These are phyloP conservation scores for Botrytis squamosa DNA, from an alignment of 2,329 filamentous ascomycete species.

Conservation along the genomic window DNA sequence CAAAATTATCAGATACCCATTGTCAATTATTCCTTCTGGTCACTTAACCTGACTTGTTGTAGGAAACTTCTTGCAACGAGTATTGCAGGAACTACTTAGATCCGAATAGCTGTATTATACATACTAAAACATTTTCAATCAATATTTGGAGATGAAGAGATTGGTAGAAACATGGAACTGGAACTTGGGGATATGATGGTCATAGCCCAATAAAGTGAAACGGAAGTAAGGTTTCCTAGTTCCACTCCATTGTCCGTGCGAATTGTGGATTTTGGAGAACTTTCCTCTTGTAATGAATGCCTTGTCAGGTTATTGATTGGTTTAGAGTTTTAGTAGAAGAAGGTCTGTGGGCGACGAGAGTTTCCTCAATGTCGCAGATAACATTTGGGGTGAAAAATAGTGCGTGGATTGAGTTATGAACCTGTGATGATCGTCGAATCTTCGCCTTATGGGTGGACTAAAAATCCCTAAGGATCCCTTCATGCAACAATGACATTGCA, in stretches of 20 bases:
- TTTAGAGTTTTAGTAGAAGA: constrained; percentile 1
- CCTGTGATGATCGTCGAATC: neutral
- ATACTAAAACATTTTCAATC: neutral
- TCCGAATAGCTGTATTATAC: neutral
- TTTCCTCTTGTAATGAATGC: neutral
- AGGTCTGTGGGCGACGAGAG: neutral
- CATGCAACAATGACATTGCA: constrained; percentile 5
- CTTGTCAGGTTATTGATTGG: constrained; percentile 7
- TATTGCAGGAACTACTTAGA: neutral
- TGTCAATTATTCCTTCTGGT: neutral
- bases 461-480: neutral
- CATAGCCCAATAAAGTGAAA: constrained; percentile 14
- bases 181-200: constrained; percentile 9
- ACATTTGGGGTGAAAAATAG: neutral
- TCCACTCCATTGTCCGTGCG: constrained; percentile 9
- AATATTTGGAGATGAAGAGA: neutral
- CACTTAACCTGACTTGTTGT: neutral
- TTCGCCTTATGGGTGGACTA: neutral
- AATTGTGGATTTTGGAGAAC: constrained; percentile 1
- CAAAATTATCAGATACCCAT: neutral
- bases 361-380: constrained; percentile 6
- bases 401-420: neutral
- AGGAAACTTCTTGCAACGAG: neutral
- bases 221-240: neutral
- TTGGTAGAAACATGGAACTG: neutral